phyloP scores from a whole-genome alignment of 768 basidiomycete species.

The Mycena metata region DNA sequence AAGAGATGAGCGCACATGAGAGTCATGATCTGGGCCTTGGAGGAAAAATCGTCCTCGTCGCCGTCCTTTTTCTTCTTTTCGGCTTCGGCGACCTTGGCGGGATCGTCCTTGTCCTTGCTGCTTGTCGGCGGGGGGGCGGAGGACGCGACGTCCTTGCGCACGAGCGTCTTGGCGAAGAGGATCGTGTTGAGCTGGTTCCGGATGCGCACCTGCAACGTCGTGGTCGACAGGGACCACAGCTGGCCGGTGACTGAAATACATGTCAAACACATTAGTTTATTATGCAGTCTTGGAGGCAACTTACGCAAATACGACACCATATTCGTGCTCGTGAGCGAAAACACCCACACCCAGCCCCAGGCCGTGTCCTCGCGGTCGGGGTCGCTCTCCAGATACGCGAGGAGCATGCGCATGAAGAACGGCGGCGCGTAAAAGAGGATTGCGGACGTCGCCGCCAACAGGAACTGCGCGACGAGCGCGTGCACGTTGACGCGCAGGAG shows the following conservation, averaged over 20 bases:
- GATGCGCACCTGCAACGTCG: slow-evolving; percentile 69
- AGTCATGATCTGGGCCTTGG: slow-evolving; percentile 90
- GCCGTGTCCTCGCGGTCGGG: slow-evolving; percentile 62
- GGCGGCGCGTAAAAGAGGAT: slow-evolving; percentile 75
- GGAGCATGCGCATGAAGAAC: slow-evolving; percentile 68
- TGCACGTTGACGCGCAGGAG: slow-evolving; percentile 69
- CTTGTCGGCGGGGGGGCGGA: slow-evolving; percentile 53
- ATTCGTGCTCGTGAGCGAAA: slow-evolving; percentile 63
- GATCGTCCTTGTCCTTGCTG: slow-evolving; percentile 41
- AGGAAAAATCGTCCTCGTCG: slow-evolving; percentile 71
- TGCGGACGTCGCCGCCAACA: slow-evolving; percentile 70
- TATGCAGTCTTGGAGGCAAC: slow-evolving; percentile 28
- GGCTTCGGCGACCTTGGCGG: slow-evolving; percentile 16
- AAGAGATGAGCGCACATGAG: slow-evolving; percentile 66
- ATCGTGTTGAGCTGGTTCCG: slow-evolving; percentile 75
- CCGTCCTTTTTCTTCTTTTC: slow-evolving; percentile 42
- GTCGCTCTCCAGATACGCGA: slow-evolving; percentile 73
- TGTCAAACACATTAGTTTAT: neutral
- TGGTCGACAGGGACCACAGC: slow-evolving; percentile 69
- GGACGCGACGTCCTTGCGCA: slow-evolving; percentile 81
- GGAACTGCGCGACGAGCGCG: slow-evolving; percentile 56
- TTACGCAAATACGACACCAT: slow-evolving; percentile 58
- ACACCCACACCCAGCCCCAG: slow-evolving; percentile 80
- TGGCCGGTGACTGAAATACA: slow-evolving; percentile 61
- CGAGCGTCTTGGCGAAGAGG: slow-evolving; percentile 77